A percentile compares a stretch with the other conserved stretches of the same genome.
These are phyloP conservation scores for Filosporella fistucella DNA, from an alignment of 495 filamentous ascomycete genomes.

Conservation along the genomic window DNA sequence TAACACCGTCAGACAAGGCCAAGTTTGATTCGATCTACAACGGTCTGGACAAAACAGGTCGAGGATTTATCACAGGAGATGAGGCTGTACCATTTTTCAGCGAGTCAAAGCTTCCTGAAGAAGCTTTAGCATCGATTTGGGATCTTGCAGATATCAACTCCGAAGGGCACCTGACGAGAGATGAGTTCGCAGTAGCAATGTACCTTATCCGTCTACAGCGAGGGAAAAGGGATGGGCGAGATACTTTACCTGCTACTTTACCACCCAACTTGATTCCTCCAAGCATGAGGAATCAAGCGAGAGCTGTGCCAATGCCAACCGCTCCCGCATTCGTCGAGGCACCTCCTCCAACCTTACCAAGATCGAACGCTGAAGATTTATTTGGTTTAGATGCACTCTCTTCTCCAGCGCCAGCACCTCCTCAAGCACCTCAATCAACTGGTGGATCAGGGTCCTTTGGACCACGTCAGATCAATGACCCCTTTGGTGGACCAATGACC, in stretches of 20 bases:
- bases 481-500: conserved; percentile 46
- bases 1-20: conserved; percentile 76
- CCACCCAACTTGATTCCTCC: conserved; percentile 84
- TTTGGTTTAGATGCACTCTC: conserved; percentile 77
- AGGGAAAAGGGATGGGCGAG: conserved; percentile 55
- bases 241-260: conserved; percentile 62
- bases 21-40: conserved; percentile 82
- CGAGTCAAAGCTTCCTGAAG: conserved; percentile 84
- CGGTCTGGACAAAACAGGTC: conserved; percentile 71
- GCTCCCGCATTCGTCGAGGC: conserved; percentile 45
- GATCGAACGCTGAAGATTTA: conserved; percentile 83
- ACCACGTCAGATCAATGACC: conserved; percentile 43
- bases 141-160: conserved; percentile 93
- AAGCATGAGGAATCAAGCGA: conserved; percentile 68
- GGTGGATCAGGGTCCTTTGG: conserved; percentile 53
- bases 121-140: conserved; percentile 93
- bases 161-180: conserved; percentile 74
- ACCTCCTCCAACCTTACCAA: conserved; percentile 48
- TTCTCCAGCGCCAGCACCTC: conserved; percentile 42
- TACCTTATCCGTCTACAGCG: conserved; percentile 89
- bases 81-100: conserved; percentile 95
- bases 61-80: conserved; percentile 82
- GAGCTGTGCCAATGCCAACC: conserved; percentile 43
- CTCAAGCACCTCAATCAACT: conserved; percentile 63
- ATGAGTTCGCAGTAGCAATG: conserved; percentile 98